A percentile compares a stretch with the other conserved stretches of the same genome.
Conservation (phyloP, 2,329 filamentous ascomycete genomes). For the Alternaria triticina region DNA sequence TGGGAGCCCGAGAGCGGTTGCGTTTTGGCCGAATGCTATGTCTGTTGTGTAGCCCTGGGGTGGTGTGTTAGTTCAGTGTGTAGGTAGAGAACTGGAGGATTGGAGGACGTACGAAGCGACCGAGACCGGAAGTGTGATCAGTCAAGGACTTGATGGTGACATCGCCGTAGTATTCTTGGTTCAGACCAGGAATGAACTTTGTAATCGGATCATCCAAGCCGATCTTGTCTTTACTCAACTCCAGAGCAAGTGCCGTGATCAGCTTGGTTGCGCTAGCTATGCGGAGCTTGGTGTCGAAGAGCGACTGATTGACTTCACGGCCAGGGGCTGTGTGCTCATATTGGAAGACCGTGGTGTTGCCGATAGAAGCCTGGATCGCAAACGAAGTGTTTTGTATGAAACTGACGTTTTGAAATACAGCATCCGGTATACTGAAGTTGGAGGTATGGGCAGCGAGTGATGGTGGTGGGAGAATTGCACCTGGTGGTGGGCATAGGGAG, state of each 20-base stretch:
- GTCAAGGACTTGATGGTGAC: constrained; percentile 29
- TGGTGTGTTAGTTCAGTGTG: not conserved
- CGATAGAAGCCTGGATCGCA: constrained; percentile 32
- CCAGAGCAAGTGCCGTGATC: constrained; percentile 33
- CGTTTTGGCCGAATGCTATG: constrained; percentile 18
- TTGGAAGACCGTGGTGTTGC: constrained; percentile 19
- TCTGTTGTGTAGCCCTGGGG: constrained; percentile 30
- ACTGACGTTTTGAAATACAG: constrained; percentile 1
- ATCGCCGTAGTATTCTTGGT: constrained; percentile 19
- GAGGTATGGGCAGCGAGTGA: constrained; percentile 1
- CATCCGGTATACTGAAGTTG: constrained; percentile 6
- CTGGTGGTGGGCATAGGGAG: constrained; percentile 31
- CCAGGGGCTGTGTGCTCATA: constrained; percentile 21
- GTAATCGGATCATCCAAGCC: constrained; percentile 31
- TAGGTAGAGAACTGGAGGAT: not conserved
- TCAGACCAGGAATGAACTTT: constrained; percentile 30
- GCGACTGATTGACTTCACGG: constrained; percentile 15
- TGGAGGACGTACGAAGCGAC: constrained; percentile 20
- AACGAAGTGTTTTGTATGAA: constrained; percentile 26
- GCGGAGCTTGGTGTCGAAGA: constrained; percentile 25
- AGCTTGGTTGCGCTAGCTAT: constrained; percentile 35
- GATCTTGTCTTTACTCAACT: constrained; percentile 26
- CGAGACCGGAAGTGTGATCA: constrained; percentile 34
- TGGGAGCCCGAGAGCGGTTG: constrained; percentile 25
- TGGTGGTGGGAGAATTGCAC: constrained; percentile 28